Evolutionary conservation across 768 basidiomycete species (phyloP).

Genomic region (Podaxis sp.): DNA sequence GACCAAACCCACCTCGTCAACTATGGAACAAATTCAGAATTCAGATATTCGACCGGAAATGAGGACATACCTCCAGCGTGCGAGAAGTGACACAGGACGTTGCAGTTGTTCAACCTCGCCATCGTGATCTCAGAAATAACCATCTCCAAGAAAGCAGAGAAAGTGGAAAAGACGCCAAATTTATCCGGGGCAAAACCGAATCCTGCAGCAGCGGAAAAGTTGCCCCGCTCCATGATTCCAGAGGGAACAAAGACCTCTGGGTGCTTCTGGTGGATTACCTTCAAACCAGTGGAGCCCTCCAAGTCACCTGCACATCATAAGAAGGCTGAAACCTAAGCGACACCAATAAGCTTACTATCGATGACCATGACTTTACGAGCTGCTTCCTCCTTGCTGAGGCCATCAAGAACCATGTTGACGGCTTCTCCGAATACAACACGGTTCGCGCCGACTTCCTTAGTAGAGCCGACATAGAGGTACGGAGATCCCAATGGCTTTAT

Average conservation of each 20-base stretch:
- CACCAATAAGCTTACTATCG: slow-evolving; percentile 56
- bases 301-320: slow-evolving; percentile 56
- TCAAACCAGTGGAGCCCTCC: slow-evolving; percentile 88
- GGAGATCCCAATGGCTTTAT: slow-evolving; percentile 60
- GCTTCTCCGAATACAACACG: slow-evolving; percentile 86
- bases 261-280: slow-evolving; percentile 86
- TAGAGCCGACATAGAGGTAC: slow-evolving; percentile 68
- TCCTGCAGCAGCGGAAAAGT: slow-evolving; percentile 82
- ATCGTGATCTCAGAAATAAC: slow-evolving; percentile 86
- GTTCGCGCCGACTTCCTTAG: slow-evolving; percentile 76
- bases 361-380: slow-evolving; percentile 83
- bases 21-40: slow-evolving; percentile 29
- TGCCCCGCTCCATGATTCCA: slow-evolving; percentile 87
- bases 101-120: slow-evolving; percentile 90
- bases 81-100: slow-evolving; percentile 86
- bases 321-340: not conserved
- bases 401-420: slow-evolving; percentile 76
- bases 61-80: slow-evolving; percentile 71
- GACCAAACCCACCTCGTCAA: slow-evolving; percentile 53
- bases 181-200: slow-evolving; percentile 84
- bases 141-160: slow-evolving; percentile 93
- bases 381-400: slow-evolving; percentile 72
- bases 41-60: not conserved
- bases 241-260: slow-evolving; percentile 85
- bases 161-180: slow-evolving; percentile 88